Evolutionary conservation across 192 early-diverging fungal genomes (phyloP), one percentile per base, ranked within the genome.

Genomic region (Mycoemilia scoparia): DNA sequence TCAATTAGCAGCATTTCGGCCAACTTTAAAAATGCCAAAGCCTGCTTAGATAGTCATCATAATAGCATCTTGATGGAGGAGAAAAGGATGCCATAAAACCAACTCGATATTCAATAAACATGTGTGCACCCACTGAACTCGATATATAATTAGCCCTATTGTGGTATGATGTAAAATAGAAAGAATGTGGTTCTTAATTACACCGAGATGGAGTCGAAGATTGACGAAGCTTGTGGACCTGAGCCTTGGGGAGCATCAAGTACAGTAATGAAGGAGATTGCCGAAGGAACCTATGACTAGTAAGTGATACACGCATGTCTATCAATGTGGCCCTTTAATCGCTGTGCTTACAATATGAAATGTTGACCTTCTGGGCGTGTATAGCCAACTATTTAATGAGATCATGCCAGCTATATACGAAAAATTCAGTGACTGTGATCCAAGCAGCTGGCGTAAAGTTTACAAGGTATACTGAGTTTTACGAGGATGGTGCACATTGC

Each of bases 231-330:
- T 5, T 95, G 89, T 0, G 87, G 78, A 41, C 77, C 81, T 39
- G 88, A 97, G 38, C 73, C 86, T 7, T 93, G 84, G 88, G 89
- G 89, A 17, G 87, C 90, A n/a, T 78, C 79, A 8, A 79, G 81
- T 29, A 88, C 88, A 7, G 57, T 87, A 13, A 90, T 92, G 82
- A 70, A 77, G 38, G 92, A 97, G 35, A 82, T 97, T 54, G 84
- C 89, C n/a, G 68, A 79, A 38, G 84, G 70, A 9, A 88, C 90
- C 4, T 60, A 71, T 46, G 74, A 79, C 61, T 78, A 76, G 80
- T 82, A 66, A 45, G 71, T 38, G 10, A 5, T 24, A 19, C 31
- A 4, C 7, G n/a, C n/a, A n/a, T n/a, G n/a, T n/a, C n/a, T n/a
- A n/a, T n/a, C n/a, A n/a, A n/a, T n/a, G n/a, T n/a, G n/a, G n/a